Evolutionary conservation across 2,329 filamentous ascomycete species (phyloP), one percentile per base, ranked within the genome.

Genomic region (Trichoderma koningiopsis): DNA sequence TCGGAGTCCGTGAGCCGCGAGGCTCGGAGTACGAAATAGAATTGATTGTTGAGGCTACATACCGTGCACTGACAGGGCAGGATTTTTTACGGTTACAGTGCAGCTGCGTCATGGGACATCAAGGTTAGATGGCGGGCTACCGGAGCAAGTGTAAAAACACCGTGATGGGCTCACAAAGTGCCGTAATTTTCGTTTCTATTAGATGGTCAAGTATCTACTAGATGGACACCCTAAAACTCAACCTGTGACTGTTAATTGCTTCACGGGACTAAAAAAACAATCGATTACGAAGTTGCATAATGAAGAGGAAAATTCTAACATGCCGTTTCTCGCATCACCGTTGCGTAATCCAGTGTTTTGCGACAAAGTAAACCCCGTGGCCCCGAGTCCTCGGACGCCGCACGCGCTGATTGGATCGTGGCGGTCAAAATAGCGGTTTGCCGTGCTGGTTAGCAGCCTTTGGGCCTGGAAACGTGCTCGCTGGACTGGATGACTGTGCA

Each of bases 331-430:
- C 61, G 58, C 69, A 71, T 72, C 70, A 71, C 66, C 43, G 40
- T 72, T 71, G 70, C 70, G 71, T 67, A 72, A 72, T 69, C n/a
- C 27, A 60, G 52, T 58, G 56, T 58, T 58, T 58, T 58, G 62
- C 63, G 40, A 68, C 70, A 67, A 58, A 57, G 33, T 16, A 24
- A 6, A n/a, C 64, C 56, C 56, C 64, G 64, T 68, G 64, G 64
- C 64, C 63, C 55, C 49, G 47, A 57, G 35, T 4, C 40, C n/a
- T 37, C 53, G 63, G 63, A 33, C 40, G 37, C 31, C 43, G 5
- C 40, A 49, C 57, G 24, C 47, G 33, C 29, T 68, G 63, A 68
- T 70, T 70, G 63, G 68, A 33, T 56, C 63, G 14, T 27, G 35
- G 29, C 27, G 56, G 57, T 27, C 37, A 35, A 16, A 31, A 62